Conservation (phyloP, 108 stramenopile genomes). For the Nitzschia inconspicua region DNA sequence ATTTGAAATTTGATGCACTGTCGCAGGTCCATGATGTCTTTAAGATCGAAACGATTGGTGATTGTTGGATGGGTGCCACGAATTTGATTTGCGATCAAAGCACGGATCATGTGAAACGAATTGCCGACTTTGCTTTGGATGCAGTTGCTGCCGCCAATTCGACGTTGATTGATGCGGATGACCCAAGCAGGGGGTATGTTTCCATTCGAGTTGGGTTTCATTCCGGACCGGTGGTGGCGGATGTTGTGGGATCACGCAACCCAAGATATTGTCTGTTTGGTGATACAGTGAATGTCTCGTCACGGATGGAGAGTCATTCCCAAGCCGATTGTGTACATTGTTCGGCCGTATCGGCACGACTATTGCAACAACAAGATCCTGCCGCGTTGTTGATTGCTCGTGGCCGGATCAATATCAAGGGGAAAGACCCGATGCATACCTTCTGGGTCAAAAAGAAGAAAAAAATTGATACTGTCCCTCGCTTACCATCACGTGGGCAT, state of each 20-base stretch:
- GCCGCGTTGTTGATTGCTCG: conserved; percentile 26
- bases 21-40: conserved; percentile 37
- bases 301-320: conserved; percentile 43
- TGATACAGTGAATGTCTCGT: conserved; percentile 11
- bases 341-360: conserved; percentile 32
- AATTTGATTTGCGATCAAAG: conserved; percentile 47
- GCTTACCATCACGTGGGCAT: too few relatives aligned
- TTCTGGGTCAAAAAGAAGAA: conserved; percentile 29
- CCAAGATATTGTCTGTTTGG: conserved; percentile 50
- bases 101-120: conserved; percentile 55
- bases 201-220: conserved; percentile 58
- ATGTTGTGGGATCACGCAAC: conserved; percentile 45
- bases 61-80: conserved; percentile 48
- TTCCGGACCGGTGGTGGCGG: conserved; percentile 47
- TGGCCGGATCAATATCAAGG: conserved; percentile 26
- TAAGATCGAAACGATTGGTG: conserved; percentile 57
- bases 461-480: too few relatives aligned
- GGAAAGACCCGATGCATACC: conserved; percentile 29
- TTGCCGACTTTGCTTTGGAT: conserved; percentile 65
- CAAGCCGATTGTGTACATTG: conserved; percentile 40
- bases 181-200: conserved; percentile 25
- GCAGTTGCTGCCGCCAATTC: conserved; percentile 37
- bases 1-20: conserved; percentile 46
- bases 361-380: conserved; percentile 40
- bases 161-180: conserved; percentile 33